Conservation (phyloP, 2,329 filamentous ascomycete genomes). For the Purpureocillium takamizusanense region DNA sequence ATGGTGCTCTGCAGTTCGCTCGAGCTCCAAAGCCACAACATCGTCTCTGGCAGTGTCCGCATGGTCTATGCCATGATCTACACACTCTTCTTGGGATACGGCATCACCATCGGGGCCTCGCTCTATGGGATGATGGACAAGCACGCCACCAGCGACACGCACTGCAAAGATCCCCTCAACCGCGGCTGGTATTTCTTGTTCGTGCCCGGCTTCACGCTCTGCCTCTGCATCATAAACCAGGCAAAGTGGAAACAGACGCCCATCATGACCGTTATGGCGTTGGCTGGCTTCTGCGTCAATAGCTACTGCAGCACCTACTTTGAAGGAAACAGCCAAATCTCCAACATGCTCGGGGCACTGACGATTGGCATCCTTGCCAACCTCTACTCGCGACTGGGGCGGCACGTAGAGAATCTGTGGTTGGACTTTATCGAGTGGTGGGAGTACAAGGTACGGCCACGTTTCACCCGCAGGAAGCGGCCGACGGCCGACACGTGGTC, state of each 20-base stretch:
- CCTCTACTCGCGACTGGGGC: slow-evolving; percentile 62
- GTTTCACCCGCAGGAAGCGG: slow-evolving; percentile 22
- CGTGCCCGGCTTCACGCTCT: slow-evolving; percentile 65
- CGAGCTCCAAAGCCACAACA: slow-evolving; percentile 61
- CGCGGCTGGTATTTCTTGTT: slow-evolving; percentile 55
- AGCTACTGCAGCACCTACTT: slow-evolving; percentile 63
- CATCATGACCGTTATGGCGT: slow-evolving; percentile 64
- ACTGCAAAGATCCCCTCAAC: slow-evolving; percentile 35
- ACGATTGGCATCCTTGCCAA: slow-evolving; percentile 72
- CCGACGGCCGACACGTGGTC: slow-evolving; percentile 20
- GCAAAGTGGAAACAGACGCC: slow-evolving; percentile 72
- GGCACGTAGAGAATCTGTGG: slow-evolving; percentile 45
- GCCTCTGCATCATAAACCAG: slow-evolving; percentile 71
- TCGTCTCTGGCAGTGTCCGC: slow-evolving; percentile 63
- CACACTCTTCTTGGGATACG: slow-evolving; percentile 64
- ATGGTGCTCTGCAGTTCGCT: slow-evolving; percentile 40
- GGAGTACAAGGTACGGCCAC: slow-evolving; percentile 33
- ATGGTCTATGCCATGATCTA: slow-evolving; percentile 73
- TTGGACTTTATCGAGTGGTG: slow-evolving; percentile 40
- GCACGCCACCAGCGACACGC: slow-evolving; percentile 36
- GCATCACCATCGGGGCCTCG: slow-evolving; percentile 60
- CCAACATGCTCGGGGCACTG: slow-evolving; percentile 69
- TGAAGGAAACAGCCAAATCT: slow-evolving; percentile 61
- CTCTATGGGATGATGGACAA: slow-evolving; percentile 56
- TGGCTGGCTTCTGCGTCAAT: slow-evolving; percentile 68